Conservation (phyloP, 2,329 filamentous ascomycete species). For the Pseudocercospora ulei region DNA sequence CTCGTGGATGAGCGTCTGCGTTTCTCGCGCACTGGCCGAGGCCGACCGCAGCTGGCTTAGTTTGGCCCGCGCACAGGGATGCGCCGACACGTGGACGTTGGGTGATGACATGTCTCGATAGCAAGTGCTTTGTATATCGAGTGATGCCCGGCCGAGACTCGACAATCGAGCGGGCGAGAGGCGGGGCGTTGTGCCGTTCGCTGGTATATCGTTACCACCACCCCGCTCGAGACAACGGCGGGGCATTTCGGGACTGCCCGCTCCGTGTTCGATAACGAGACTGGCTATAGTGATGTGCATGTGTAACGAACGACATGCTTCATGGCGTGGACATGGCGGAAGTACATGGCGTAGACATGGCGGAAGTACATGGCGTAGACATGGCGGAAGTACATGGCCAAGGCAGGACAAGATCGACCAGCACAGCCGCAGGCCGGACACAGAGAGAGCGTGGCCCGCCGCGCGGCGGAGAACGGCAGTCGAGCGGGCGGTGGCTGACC, state of each 20-base stretch:
- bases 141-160: not conserved
- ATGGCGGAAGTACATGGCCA: constrained; percentile 1
- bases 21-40: constrained; percentile 60
- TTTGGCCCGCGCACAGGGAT: constrained; percentile 81
- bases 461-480: constrained; percentile 19
- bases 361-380: no score
- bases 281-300: no score
- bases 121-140: no score
- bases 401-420: constrained; percentile 16
- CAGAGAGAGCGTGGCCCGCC: constrained; percentile 23
- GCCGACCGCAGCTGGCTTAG: constrained; percentile 77
- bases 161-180: no score
- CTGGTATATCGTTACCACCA: no score
- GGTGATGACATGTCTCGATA: constrained; percentile 22
- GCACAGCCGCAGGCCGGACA: constrained; percentile 21
- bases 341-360: no score
- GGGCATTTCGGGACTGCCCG: no score
- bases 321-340: no score
- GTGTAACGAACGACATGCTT: no score
- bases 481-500: constrained; percentile 28
- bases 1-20: constrained; percentile 73
- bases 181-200: no score
- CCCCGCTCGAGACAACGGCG: no score
- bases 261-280: no score
- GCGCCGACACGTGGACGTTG: constrained; percentile 65